Evolutionary conservation across 257 asterid genomes (phyloP).

Genomic region (Salvia rosmarinus): DNA sequence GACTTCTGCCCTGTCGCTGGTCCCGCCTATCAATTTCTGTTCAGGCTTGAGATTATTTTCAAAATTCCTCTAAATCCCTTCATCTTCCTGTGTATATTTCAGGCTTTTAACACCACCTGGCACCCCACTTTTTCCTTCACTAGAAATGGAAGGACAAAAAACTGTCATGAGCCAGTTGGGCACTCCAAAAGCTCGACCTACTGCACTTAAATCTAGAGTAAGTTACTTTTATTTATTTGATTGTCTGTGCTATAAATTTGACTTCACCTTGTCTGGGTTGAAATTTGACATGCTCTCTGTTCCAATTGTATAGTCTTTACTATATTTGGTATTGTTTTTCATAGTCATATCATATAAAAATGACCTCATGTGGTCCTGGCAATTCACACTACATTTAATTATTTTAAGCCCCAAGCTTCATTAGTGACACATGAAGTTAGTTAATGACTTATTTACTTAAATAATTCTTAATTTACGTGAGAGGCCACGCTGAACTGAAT

Average conservation of each 20-base stretch:
- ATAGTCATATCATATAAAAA: background rate
- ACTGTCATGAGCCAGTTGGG: constrained; percentile 76
- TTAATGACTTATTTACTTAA: background rate
- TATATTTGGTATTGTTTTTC: background rate
- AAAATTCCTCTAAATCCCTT: no score
- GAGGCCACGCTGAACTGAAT: background rate
- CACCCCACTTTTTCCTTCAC: constrained; percentile 94
- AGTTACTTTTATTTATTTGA: constrained; percentile 39
- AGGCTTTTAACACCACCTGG: constrained; percentile 99
- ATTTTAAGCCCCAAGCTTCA: background rate
- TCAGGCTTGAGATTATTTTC: no score
- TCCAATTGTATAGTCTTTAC: background rate
- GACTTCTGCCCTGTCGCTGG: no score
- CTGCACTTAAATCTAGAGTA: constrained; percentile 88
- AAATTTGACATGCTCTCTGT: background rate
- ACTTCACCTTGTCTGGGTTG: background rate
- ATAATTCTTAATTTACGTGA: background rate
- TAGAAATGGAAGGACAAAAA: constrained; percentile 86
- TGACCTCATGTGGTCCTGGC: background rate
- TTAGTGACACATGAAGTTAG: no score
- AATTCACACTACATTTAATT: background rate
- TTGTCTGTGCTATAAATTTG: constrained; percentile 12
- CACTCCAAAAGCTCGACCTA: constrained; percentile 82
- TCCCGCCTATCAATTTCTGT: no score
- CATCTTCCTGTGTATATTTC: constrained; percentile 37